Evolutionary conservation across 2,329 filamentous ascomycete species (phyloP).

Genomic region (Stemphylium lycopersici): DNA sequence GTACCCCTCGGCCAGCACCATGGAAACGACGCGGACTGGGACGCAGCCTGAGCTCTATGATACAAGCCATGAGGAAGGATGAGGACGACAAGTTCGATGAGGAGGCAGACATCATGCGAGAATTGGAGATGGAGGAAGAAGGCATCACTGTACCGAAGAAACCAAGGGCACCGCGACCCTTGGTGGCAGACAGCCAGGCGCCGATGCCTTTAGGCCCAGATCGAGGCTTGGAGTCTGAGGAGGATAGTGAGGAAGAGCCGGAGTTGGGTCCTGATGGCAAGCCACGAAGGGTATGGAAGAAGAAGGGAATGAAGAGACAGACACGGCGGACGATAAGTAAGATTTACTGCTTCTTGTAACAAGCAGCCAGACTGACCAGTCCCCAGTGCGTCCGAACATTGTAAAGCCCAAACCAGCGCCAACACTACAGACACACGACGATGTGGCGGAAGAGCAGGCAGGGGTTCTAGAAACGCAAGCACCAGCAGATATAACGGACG

Average conservation of each 20-base stretch:
- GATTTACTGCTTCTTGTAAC: conserved; percentile 3
- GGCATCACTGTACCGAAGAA: conserved; percentile 33
- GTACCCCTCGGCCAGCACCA: conserved; percentile 44
- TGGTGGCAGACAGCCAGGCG: conserved; percentile 53
- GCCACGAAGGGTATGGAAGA: conserved; percentile 73
- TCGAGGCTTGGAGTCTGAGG: conserved; percentile 60
- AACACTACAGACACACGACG: conserved; percentile 26
- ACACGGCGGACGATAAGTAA: conserved; percentile 69
- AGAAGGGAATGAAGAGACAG: conserved; percentile 82
- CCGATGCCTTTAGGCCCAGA: conserved; percentile 56
- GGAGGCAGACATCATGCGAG: conserved; percentile 74
- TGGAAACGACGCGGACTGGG: conserved; percentile 59
- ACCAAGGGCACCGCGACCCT: conserved; percentile 38
- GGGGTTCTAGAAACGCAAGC: conserved; percentile 41
- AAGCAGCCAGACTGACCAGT: conserved; percentile 24
- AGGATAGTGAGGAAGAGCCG: conserved; percentile 58
- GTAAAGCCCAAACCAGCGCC: conserved; percentile 53
- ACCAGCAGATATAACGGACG: conserved; percentile 39
- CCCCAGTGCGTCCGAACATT: conserved; percentile 48
- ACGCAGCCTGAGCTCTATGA: conserved; percentile 74
- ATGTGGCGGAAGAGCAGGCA: conserved; percentile 50
- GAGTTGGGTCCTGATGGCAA: conserved; percentile 61
- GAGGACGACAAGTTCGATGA: conserved; percentile 63
- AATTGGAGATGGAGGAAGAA: conserved; percentile 63
- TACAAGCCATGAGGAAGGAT: conserved; percentile 71